Evolutionary conservation across 192 early-diverging fungal genomes (phyloP).

Genomic region (Rhizophagus clarus): DNA sequence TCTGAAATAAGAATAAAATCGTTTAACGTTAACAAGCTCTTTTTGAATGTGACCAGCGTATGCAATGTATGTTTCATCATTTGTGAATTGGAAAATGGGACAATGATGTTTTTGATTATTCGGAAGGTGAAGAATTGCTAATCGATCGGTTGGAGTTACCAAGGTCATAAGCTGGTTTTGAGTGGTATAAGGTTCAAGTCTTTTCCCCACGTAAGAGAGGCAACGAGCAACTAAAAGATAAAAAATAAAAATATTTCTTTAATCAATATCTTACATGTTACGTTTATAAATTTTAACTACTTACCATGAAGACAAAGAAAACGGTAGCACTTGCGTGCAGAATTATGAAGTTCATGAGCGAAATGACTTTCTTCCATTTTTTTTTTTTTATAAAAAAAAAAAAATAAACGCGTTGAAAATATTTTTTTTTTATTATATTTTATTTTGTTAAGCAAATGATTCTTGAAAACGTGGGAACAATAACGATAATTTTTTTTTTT

Average conservation of each 20-base stretch:
- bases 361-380: neutral
- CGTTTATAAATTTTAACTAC: neutral
- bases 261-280: neutral
- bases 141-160: neutral
- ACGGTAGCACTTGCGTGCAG: conserved; percentile 18
- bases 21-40: conserved; percentile 11
- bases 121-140: conserved; percentile 2
- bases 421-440: neutral
- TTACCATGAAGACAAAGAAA: conserved; percentile 13
- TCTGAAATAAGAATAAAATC: conserved; percentile 1
- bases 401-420: neutral
- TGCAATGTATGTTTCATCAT: conserved; percentile 4
- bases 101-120: conserved; percentile 6
- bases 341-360: conserved; percentile 14
- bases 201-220: conserved; percentile 14
- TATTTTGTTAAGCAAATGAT: neutral
- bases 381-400: neutral
- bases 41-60: conserved; percentile 2
- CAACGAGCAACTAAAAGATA: conserved; percentile 6
- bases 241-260: neutral
- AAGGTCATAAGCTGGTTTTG: conserved; percentile 6
- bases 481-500: neutral
- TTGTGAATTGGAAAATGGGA: neutral
- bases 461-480: neutral
- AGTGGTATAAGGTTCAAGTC: conserved; percentile 18